Base-by-base conservation (phyloP, 129 eudicot genomes). In the Saposhnikovia divaricata region DNA sequence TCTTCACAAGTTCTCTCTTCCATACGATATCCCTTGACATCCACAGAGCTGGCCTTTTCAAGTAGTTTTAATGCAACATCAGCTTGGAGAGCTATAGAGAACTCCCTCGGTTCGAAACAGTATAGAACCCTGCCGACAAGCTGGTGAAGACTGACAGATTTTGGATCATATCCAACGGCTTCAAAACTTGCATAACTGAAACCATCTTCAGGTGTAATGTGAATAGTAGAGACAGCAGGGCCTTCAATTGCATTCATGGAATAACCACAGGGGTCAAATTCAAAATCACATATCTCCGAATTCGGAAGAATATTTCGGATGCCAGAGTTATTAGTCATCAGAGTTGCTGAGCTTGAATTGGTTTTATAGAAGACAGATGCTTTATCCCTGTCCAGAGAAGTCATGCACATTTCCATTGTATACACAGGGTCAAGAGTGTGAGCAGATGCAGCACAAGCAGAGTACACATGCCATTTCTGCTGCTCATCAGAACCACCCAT, bases 251-350 rank as follows among this genome's bases (percentile, higher is more conserved):
- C 88, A 19, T 94, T 90, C 97, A 94, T 91, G 55, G 96, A 91
- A 76, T 94, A 94, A n/a, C 98, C 98, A 83, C 98, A 94, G 2
- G 98, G 98, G 3, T 93, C 98, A 65, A 93, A 93, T 75, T 91
- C 96, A 73, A 93, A 93, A 66, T 91, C 98, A 43, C 98, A 90
- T 18, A 93, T 93, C 12, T 89, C 63, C 0, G 97, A 93, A 0
- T 93, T 46, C 0, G 98, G 97, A 50, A 93, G 90, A 23, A 90
- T 91, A 63, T 73, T 86, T 27, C 90, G 81, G 37, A 93, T 91
- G 38, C 96, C 92, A 21, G 97, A 93, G 5, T 73, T 77, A 3
- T 81, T 66, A 34, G 98, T 93, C 98, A 93, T 90, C 8, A 82
- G 38, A 31, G 77, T 75, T 11, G 98, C 96, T 0, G 88, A 88